These are phyloP conservation scores for Pythium vanterpoolii DNA, from an alignment of 352 stramenopile species.

Conservation along the genomic window DNA sequence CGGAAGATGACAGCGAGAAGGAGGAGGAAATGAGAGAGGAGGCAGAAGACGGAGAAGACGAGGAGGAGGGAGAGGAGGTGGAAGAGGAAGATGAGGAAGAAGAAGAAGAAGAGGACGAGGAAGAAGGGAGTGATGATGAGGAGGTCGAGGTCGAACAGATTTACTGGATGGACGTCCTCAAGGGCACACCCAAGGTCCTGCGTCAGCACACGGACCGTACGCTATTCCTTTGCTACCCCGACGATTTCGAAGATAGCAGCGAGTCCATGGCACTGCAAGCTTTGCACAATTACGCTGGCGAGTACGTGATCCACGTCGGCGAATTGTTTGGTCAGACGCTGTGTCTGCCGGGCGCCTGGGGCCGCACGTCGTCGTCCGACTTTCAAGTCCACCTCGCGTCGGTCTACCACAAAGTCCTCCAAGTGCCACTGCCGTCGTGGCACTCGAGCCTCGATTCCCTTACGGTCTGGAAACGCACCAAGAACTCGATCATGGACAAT, in stretches of 20 bases:
- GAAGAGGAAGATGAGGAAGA: constrained; percentile 6
- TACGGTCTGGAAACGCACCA: constrained; percentile 93
- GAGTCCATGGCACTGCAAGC: constrained; percentile 89
- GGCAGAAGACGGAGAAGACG: constrained; percentile 19
- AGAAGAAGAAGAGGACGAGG: constrained; percentile 51
- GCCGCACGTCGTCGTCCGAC: constrained; percentile 87
- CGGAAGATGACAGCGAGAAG: constrained; percentile 23
- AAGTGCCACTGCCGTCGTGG: constrained; percentile 90
- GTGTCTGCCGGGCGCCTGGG: constrained; percentile 87
- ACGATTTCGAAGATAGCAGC: constrained; percentile 87
- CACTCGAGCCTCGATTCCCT: constrained; percentile 91
- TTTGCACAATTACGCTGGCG: constrained; percentile 88
- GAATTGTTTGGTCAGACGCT: constrained; percentile 91
- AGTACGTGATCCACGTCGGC: constrained; percentile 92
- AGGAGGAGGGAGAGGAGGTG: constrained; percentile 13
- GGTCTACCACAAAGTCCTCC: constrained; percentile 93
- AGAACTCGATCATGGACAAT: constrained; percentile 85
- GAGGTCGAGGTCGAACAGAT: constrained; percentile 81
- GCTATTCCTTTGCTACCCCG: constrained; percentile 93
- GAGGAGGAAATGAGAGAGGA: constrained; percentile 28
- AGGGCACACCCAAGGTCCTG: constrained; percentile 72
- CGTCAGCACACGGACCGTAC: constrained; percentile 74
- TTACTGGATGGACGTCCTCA: constrained; percentile 78
- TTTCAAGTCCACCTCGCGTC: constrained; percentile 90
- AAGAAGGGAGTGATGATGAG: constrained; percentile 51